phyloP scores from a whole-genome alignment of 2,329 filamentous ascomycete genomes.

The Clarireedia monteithiana region DNA sequence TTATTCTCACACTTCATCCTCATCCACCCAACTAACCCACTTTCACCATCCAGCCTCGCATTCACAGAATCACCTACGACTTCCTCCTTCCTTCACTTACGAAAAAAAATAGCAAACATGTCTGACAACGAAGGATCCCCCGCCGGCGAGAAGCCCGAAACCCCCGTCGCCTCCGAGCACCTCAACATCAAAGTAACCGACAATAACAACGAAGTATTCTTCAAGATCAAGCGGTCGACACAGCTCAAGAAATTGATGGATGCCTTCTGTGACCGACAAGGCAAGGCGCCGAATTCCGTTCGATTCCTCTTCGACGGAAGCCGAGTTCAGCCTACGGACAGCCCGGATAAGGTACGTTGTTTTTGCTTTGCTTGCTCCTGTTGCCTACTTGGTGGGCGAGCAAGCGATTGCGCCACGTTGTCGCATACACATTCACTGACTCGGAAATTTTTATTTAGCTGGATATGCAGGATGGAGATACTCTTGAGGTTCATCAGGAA shows the following conservation, averaged over 20 bases:
- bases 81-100: neutral
- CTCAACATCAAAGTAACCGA: slow-evolving; percentile 99
- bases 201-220: slow-evolving; percentile 99
- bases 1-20: no score
- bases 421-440: neutral
- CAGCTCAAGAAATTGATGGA: slow-evolving; percentile 97
- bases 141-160: slow-evolving; percentile 29
- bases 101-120: slow-evolving; percentile 18
- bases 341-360: slow-evolving; percentile 75
- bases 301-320: slow-evolving; percentile 96
- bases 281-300: slow-evolving; percentile 76
- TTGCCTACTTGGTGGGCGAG: no score
- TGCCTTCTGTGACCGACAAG: slow-evolving; percentile 93
- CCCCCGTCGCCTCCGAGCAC: slow-evolving; percentile 55
- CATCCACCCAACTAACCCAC: neutral
- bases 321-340: slow-evolving; percentile 81
- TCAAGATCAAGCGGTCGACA: slow-evolving; percentile 98
- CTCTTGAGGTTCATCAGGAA: slow-evolving; percentile 94
- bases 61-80: neutral
- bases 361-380: neutral
- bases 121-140: slow-evolving; percentile 41
- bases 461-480: slow-evolving; percentile 94
- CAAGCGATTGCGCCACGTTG: neutral
- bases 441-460: slow-evolving; percentile 50
- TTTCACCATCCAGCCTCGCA: neutral